Base-by-base conservation (phyloP, 371 early-diverging fungal species). In the Haplosporangium sp. region DNA sequence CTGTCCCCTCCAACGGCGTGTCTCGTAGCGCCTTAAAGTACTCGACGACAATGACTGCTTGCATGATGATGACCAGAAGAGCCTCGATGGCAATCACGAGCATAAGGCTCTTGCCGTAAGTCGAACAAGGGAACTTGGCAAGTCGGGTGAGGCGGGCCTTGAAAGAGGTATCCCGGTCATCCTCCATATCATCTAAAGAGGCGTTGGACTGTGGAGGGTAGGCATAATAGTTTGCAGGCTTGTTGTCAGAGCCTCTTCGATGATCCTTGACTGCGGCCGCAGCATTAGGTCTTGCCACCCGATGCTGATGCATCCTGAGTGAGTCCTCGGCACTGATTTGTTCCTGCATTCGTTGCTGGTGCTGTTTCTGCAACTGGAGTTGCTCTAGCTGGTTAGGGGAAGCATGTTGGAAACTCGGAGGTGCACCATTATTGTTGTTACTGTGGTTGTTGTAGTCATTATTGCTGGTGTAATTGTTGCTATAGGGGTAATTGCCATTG, bases 31-130 rank as follows among this genome's bases (percentile, higher is more conserved):
- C 82, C 45, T 82, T 54, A 55, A 83, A 76, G 63, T 87, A 91
- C 42, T 85, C 85, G 23, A 84, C 84, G 55, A 89, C 88, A 54
- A 92, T 89, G 46, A 86, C 81, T 9, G 89, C 75, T 73, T 93
- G 91, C 52, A 93, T 79, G 9, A 86, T 81, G 69, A 92, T 90
- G 41, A 93, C 89, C 13, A 91, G 70, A 29, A 89, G 58, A 1
- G 92, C 92, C 77, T 92, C 91, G 21, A 90, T 64, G 58, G 86
- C 73, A 36, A 86, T 73, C 5, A 87, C 80, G 38, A 83, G 59
- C 53, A 87, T 76, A 8, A 87, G 66, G 43, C 66, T 75, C 23
- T 85, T 73, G 61, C 87, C 85, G 62, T 86, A 82, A 21, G 37
- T 50, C n/a, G 79, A 79, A 53, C 79, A 79, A 11, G 79, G 79